A percentile compares a stretch with the other conserved stretches of the same genome.
Conservation (phyloP, 1,139 yeast genomes). For the Yamadazyma triangularis region DNA sequence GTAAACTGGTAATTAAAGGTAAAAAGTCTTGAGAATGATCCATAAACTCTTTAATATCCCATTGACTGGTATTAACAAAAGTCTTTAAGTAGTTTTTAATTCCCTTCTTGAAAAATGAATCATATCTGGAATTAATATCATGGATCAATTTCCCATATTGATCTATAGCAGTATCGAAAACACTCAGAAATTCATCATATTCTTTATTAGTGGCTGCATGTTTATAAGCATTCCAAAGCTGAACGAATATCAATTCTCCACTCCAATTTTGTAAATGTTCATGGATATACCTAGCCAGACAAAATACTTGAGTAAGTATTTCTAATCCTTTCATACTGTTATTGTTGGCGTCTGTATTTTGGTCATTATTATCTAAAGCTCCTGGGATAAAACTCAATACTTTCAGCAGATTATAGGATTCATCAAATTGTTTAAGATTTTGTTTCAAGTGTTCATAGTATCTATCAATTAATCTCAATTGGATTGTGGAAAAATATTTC, state of each 20-base stretch:
- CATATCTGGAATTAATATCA: slow-evolving; percentile 36
- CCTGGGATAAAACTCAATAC: slow-evolving; percentile 40
- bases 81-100: slow-evolving; percentile 46
- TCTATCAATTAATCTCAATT: slow-evolving; percentile 56
- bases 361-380: slow-evolving; percentile 19
- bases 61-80: slow-evolving; percentile 43
- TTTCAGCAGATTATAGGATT: slow-evolving; percentile 31
- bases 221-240: slow-evolving; percentile 50
- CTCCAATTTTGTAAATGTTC: slow-evolving; percentile 60
- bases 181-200: slow-evolving; percentile 29
- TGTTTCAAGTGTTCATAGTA: slow-evolving; percentile 36
- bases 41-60: slow-evolving; percentile 27
- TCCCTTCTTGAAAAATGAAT: slow-evolving; percentile 46
- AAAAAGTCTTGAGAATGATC: slow-evolving; percentile 33
- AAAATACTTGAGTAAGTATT: slow-evolving; percentile 53
- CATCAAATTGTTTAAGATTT: slow-evolving; percentile 33
- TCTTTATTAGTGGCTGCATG: slow-evolving; percentile 13
- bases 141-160: slow-evolving; percentile 42
- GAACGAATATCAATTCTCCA: slow-evolving; percentile 59
- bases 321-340: slow-evolving; percentile 46
- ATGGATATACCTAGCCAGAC: slow-evolving; percentile 53
- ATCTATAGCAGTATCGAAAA: slow-evolving; percentile 50
- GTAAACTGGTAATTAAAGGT: slow-evolving; percentile 28
- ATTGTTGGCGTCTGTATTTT: not conserved
- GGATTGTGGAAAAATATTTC: slow-evolving; percentile 65